Percentiles rank a stretch among this genome's conserved stretches.
These are phyloP conservation scores for Naumovozyma castellii DNA, from an alignment of 805 yeast species.

Conservation along the genomic window DNA sequence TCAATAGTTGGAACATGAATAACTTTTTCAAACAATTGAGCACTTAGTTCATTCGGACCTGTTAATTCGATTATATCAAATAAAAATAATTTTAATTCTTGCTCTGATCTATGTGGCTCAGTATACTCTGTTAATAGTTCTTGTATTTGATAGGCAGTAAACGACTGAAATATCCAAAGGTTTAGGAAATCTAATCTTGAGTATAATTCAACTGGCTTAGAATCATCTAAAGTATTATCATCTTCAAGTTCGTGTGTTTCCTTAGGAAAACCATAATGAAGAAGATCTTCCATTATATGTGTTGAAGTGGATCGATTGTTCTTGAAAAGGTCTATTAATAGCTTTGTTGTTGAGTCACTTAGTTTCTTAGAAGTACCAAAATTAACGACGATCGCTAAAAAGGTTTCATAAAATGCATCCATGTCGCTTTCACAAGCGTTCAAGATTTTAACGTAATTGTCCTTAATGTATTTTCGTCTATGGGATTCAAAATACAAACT, in stretches of 20 bases:
- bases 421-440: slow-evolving; percentile 8
- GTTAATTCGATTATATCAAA: slow-evolving; percentile 16
- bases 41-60: slow-evolving; percentile 18
- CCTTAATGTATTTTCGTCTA: slow-evolving; percentile 16
- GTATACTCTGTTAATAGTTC: slow-evolving; percentile 2
- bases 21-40: slow-evolving; percentile 21
- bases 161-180: slow-evolving; percentile 26
- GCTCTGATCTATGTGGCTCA: background rate
- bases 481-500: slow-evolving; percentile 16
- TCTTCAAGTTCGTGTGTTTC: slow-evolving; percentile 5
- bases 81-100: slow-evolving; percentile 10
- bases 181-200: slow-evolving; percentile 23
- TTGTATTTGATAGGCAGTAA: slow-evolving; percentile 14
- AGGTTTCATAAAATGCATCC: slow-evolving; percentile 8
- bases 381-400: slow-evolving; percentile 13
- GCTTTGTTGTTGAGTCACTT: slow-evolving; percentile 6
- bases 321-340: slow-evolving; percentile 9
- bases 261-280: background rate
- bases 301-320: slow-evolving; percentile 3
- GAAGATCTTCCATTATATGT: slow-evolving; percentile 9
- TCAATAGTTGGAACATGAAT: slow-evolving; percentile 7
- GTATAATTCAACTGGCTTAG: slow-evolving; percentile 7
- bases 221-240: slow-evolving; percentile 7
- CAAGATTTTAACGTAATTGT: slow-evolving; percentile 15
- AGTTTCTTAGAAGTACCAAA: slow-evolving; percentile 16